These are phyloP conservation scores for Ilex aquifolium DNA, from an alignment of 257 asterid genomes.

Conservation along the genomic window DNA sequence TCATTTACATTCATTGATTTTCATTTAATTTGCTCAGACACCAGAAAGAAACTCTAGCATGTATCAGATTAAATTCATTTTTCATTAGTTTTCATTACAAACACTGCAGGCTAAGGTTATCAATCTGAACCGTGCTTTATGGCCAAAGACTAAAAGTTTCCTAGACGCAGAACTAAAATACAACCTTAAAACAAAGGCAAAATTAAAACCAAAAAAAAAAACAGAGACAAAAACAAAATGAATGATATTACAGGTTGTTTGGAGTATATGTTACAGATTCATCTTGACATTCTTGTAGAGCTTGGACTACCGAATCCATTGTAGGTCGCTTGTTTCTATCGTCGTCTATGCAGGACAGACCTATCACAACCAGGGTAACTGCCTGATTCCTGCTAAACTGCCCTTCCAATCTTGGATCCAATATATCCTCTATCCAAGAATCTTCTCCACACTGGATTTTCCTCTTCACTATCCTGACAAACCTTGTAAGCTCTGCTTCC, in stretches of 20 bases:
- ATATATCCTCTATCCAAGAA: slow-evolving; percentile 42
- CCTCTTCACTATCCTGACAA: slow-evolving; percentile 20
- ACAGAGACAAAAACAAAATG: too few species aligned
- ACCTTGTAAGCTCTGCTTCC: slow-evolving; percentile 25
- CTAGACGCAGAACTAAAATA: too few species aligned
- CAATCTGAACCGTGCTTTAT: slow-evolving; percentile 8
- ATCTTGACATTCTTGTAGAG: slow-evolving; percentile 39
- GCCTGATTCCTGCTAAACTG: slow-evolving; percentile 43
- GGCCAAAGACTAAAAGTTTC: too few species aligned
- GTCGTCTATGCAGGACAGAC: slow-evolving; percentile 52
- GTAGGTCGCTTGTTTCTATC: slow-evolving; percentile 60
- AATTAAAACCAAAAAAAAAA: too few species aligned
- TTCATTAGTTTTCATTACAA: slow-evolving; percentile 5
- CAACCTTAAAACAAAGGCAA: too few species aligned
- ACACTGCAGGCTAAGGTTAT: slow-evolving; percentile 11
- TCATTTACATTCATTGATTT: too few species aligned
- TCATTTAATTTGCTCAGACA: too few species aligned
- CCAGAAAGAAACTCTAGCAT: too few species aligned
- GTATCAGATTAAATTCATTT: too few species aligned
- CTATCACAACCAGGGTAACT: slow-evolving; percentile 29
- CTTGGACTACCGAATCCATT: slow-evolving; percentile 61
- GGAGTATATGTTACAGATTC: slow-evolving; percentile 1
- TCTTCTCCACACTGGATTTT: slow-evolving; percentile 19
- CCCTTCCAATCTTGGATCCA: slow-evolving; percentile 59
- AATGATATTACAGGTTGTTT: not conserved